These are phyloP conservation scores for Orobanche coerulescens DNA, from an alignment of 257 asterid genomes.

Conservation along the genomic window DNA sequence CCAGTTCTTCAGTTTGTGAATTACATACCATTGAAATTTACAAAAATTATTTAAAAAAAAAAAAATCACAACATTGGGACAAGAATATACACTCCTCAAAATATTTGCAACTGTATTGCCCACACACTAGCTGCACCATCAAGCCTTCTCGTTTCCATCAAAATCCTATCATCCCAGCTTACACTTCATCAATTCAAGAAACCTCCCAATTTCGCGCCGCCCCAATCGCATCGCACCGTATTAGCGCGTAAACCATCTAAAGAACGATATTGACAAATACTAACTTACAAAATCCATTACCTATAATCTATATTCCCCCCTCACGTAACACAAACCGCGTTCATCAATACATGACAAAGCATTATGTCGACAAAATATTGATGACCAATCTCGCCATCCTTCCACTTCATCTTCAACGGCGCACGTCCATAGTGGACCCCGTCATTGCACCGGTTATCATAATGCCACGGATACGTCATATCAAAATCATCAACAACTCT, in stretches of 20 bases:
- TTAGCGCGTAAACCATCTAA: background rate
- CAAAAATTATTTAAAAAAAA: slow-evolving; percentile 7
- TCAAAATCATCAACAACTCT: slow-evolving; percentile 71
- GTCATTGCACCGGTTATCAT: slow-evolving; percentile 75
- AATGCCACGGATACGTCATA: slow-evolving; percentile 95
- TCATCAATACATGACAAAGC: slow-evolving; percentile 77
- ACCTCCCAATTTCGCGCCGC: no score
- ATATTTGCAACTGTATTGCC: background rate
- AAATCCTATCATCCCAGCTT: background rate
- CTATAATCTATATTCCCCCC: background rate
- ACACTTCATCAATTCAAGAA: no score
- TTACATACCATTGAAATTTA: slow-evolving; percentile 9
- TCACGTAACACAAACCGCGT: slow-evolving; percentile 41
- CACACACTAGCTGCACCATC: background rate
- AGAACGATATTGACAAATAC: background rate
- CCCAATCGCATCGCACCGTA: no score
- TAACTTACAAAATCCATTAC: background rate
- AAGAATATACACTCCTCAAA: slow-evolving; percentile 5
- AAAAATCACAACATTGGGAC: slow-evolving; percentile 5
- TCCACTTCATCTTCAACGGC: slow-evolving; percentile 69
- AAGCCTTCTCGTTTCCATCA: background rate
- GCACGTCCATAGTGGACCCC: slow-evolving; percentile 96
- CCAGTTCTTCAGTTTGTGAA: background rate
- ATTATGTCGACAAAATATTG: slow-evolving; percentile 89
- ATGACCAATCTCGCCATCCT: slow-evolving; percentile 81